phyloP scores from a whole-genome alignment of 2,329 filamentous ascomycete species.

The Microsporum canis region DNA sequence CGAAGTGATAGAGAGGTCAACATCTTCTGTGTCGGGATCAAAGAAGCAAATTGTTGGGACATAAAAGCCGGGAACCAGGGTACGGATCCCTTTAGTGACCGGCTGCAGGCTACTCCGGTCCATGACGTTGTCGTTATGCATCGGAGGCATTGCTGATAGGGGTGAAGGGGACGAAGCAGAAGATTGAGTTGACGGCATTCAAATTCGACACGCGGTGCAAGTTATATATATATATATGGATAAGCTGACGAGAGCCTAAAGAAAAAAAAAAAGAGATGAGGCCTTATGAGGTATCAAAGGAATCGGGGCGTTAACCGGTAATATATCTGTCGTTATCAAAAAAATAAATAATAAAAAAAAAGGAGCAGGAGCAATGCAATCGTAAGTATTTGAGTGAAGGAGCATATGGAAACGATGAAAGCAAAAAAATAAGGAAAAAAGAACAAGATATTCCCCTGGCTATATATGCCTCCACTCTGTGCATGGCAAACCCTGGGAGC shows the following conservation, averaged over 20 bases:
- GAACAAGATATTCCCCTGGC: neutral
- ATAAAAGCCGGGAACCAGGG: slow-evolving; percentile 13
- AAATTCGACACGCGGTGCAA: neutral
- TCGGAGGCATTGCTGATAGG: slow-evolving; percentile 5
- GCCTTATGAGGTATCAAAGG: neutral
- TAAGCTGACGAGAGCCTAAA: neutral
- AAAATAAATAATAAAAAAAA: neutral
- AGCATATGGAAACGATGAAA: neutral
- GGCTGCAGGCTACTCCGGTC: neutral
- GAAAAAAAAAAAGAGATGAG: neutral
- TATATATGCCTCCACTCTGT: slow-evolving; percentile 1
- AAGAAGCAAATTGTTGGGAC: slow-evolving; percentile 66
- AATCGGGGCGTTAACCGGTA: neutral
- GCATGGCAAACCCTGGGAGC: neutral
- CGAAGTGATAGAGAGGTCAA: slow-evolving; percentile 69
- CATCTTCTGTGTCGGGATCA: slow-evolving; percentile 67
- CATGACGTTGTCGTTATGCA: slow-evolving; percentile 2
- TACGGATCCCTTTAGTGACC: slow-evolving; percentile 1
- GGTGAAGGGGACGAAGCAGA: neutral
- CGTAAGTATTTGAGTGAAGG: neutral
- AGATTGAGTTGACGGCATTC: neutral
- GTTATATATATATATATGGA: neutral
- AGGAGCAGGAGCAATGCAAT: neutral
- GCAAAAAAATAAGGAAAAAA: neutral
- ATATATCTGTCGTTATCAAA: neutral